Percentiles rank a stretch among this genome's conserved stretches.
phyloP scores from a whole-genome alignment of 805 yeast genomes.

The Huiozyma naganishii region DNA sequence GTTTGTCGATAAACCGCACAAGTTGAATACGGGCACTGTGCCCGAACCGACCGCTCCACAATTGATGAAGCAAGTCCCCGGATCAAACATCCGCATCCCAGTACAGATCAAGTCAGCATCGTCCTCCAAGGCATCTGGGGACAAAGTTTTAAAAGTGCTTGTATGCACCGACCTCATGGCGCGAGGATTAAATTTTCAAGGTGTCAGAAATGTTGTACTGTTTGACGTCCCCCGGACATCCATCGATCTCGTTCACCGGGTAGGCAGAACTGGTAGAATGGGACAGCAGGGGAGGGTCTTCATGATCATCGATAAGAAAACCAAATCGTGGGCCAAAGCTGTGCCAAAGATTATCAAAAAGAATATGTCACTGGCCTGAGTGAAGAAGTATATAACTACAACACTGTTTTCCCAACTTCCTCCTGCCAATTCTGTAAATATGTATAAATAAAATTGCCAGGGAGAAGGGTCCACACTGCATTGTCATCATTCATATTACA shows the following conservation, averaged over 20 bases:
- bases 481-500: no score
- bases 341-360: slow-evolving; percentile 57
- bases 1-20: slow-evolving; percentile 53
- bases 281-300: slow-evolving; percentile 82
- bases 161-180: slow-evolving; percentile 85
- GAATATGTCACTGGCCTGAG: slow-evolving; percentile 29
- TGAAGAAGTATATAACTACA: not conserved
- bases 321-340: slow-evolving; percentile 76
- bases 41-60: slow-evolving; percentile 17
- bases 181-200: slow-evolving; percentile 79
- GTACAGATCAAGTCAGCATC: not conserved
- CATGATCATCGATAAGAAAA: slow-evolving; percentile 55
- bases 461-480: no score
- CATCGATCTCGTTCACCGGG: slow-evolving; percentile 79
- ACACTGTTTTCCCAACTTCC: not conserved
- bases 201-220: slow-evolving; percentile 69
- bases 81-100: slow-evolving; percentile 27
- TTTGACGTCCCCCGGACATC: slow-evolving; percentile 81
- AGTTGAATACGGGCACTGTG: slow-evolving; percentile 11
- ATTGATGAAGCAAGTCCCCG: slow-evolving; percentile 14
- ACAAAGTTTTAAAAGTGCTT: slow-evolving; percentile 43
- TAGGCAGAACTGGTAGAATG: slow-evolving; percentile 93
- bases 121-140: not conserved
- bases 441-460: not conserved
- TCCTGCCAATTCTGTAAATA: not conserved